Base-by-base conservation (phyloP, 2,329 filamentous ascomycete genomes). In the Neofusicoccum cordaticola region DNA sequence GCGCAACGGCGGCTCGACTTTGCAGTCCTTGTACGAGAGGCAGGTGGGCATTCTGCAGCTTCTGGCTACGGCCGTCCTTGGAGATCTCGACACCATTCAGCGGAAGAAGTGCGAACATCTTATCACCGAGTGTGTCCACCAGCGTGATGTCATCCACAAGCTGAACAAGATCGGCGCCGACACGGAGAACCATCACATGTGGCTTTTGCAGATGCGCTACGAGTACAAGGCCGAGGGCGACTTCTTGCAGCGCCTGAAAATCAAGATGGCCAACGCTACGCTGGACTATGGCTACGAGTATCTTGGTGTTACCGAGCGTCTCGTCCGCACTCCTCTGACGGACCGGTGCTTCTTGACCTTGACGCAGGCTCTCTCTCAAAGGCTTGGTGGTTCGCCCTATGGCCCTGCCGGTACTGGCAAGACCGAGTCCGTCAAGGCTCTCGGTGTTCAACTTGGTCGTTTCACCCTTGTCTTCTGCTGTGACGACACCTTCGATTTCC, bases 391-490 rank as follows among this genome's bases (percentile, higher is more conserved):
- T 62, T 99, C 96, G 56, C 95, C 95, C 0, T 99, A 99, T 73
- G 95, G 95, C 60, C 95, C 95, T 69, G 95, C 95, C 66, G 95
- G 95, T 82, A 99, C 95, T 50, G 95, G 95, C 77, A 99, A 99
- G 80, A 99, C 95, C 0, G 95, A 99, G 76, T 99, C 95, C 1
- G 95, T 99, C 76, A 99, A 99, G 79, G 95, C 95, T 19, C 85
- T 99, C 31, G 96, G 95, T 82, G 86, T 99, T 3, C 93, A 99
- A 77, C 88, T 99, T 63, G 96, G 95, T 75, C 89, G 96, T 66
- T 99, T 99, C 77, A 99, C 96, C 1, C 86, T 99, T 31, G 96
- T 99, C 34, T 99, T 99, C 82, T 99, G 96, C 78, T 99, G 95
- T 81, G 95, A 99, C 75, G 95, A 99, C 79, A 99, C 95, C 0